Percentiles rank a stretch among this genome's conserved stretches.
Evolutionary conservation across 1,139 yeast genomes (phyloP).

Genomic region (Ogataea hybrid): DNA sequence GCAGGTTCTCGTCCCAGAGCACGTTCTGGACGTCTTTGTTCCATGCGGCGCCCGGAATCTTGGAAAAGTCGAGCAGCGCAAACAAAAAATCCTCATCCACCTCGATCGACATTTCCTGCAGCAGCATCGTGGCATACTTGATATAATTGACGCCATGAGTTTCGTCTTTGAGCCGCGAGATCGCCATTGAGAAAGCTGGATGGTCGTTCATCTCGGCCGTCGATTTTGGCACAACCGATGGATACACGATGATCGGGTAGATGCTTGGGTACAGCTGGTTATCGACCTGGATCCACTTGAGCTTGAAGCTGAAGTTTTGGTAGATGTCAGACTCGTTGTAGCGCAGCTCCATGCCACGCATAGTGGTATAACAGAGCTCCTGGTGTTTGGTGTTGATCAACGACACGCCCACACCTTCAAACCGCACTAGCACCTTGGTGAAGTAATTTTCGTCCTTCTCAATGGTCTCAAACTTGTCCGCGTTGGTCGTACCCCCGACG

Average conservation of each 20-base stretch:
- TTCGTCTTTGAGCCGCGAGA: constrained; percentile 83
- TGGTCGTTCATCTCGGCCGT: constrained; percentile 83
- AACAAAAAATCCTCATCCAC: constrained; percentile 91
- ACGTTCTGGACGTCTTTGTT: constrained; percentile 46
- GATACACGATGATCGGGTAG: constrained; percentile 88
- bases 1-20: constrained; percentile 60
- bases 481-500: constrained; percentile 5
- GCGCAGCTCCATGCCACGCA: constrained; percentile 76
- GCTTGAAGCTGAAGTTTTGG: constrained; percentile 73
- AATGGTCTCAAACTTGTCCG: constrained; percentile 57
- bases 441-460: constrained; percentile 70
- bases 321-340: constrained; percentile 84
- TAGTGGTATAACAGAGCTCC: constrained; percentile 79
- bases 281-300: constrained; percentile 95
- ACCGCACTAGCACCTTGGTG: constrained; percentile 57
- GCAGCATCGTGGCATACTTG: constrained; percentile 83
- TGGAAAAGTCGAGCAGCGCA: constrained; percentile 76
- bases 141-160: constrained; percentile 86
- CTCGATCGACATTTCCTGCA: constrained; percentile 91
- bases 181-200: constrained; percentile 84
- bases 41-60: constrained; percentile 73
- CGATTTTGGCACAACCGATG: constrained; percentile 85
- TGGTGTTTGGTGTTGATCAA: constrained; percentile 67
- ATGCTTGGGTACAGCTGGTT: constrained; percentile 88
- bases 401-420: constrained; percentile 91